These are phyloP conservation scores for Setaria italica DNA, from an alignment of 202 grass and related monocot species.

Conservation along the genomic window DNA sequence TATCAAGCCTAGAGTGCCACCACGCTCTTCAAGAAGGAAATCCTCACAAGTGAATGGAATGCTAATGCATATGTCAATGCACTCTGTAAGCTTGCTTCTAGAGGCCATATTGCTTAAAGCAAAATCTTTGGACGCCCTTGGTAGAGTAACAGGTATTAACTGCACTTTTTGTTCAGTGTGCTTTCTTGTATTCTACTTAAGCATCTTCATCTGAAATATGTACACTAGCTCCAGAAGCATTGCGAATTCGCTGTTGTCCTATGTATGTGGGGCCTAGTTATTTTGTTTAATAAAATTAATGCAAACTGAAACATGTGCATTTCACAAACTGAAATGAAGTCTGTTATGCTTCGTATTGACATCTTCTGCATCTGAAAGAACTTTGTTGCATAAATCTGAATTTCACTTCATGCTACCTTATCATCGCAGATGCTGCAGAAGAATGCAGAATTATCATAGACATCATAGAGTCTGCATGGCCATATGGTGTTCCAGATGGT, in stretches of 20 bases:
- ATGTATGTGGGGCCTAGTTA: not conserved
- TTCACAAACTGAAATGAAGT: conserved; percentile 29
- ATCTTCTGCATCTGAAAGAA: conserved; percentile 10
- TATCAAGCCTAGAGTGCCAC: conserved; percentile 60
- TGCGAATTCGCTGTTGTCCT: not conserved
- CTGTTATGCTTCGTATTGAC: conserved; percentile 10
- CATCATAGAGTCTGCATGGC: conserved; percentile 88
- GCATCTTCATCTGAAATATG: conserved; percentile 28
- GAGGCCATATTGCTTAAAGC: conserved; percentile 96
- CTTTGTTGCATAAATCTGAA: conserved; percentile 22
- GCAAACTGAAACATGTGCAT: conserved; percentile 20
- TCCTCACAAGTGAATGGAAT: conserved; percentile 69
- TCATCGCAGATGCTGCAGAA: conserved; percentile 83
- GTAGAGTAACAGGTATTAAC: conserved; percentile 73
- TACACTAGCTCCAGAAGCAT: conserved; percentile 17
- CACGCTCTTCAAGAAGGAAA: conserved; percentile 70
- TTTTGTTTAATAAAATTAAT: conserved; percentile 32
- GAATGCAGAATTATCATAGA: conserved; percentile 92
- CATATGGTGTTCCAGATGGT: conserved; percentile 70
- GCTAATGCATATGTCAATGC: conserved; percentile 94
- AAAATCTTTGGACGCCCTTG: conserved; percentile 77
- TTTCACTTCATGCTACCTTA: conserved; percentile 48
- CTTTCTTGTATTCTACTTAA: conserved; percentile 21
- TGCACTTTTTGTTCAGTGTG: conserved; percentile 24
- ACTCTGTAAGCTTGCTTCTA: conserved; percentile 93